Conservation (phyloP, 1,284 basidiomycete genomes). For the Rhodotorula sp. region DNA sequence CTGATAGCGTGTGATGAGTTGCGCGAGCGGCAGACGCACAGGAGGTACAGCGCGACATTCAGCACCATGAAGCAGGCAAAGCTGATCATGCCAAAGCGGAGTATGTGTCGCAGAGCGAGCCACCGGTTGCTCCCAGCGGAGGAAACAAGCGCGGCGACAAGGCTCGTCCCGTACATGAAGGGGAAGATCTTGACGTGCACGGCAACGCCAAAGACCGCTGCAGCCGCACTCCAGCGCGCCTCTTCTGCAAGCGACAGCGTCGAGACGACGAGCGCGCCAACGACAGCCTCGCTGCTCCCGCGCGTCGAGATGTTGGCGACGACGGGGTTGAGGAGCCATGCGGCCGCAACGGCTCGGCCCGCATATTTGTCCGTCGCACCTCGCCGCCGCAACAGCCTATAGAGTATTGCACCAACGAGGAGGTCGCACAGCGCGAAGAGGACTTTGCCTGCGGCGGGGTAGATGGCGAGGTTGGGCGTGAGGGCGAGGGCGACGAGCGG, state of each 20-base stretch:
- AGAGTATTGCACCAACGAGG: constrained; percentile 74
- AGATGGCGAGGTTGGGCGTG: constrained; percentile 74
- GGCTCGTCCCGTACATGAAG: constrained; percentile 79
- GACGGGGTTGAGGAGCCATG: constrained; percentile 88
- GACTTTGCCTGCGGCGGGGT: constrained; percentile 84
- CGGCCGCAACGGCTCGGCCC: constrained; percentile 54
- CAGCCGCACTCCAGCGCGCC: constrained; percentile 57
- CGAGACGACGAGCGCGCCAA: constrained; percentile 76
- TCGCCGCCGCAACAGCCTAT: constrained; percentile 59
- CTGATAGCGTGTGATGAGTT: not conserved
- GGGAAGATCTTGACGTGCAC: constrained; percentile 97
- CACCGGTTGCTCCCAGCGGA: not conserved
- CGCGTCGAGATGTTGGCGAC: constrained; percentile 95
- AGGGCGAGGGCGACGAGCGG: constrained; percentile 83
- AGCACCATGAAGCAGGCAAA: constrained; percentile 69
- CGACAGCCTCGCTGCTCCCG: constrained; percentile 88
- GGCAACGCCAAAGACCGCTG: constrained; percentile 71
- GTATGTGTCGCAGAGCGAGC: constrained; percentile 59
- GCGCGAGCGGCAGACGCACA: constrained; percentile 62
- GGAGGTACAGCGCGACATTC: constrained; percentile 67
- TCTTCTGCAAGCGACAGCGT: constrained; percentile 63
- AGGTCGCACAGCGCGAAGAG: constrained; percentile 86
- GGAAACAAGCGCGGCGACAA: constrained; percentile 57
- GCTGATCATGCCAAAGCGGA: constrained; percentile 67
- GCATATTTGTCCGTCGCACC: not conserved